These are phyloP conservation scores for Penicillium brevicompactum DNA, from an alignment of 2,329 filamentous ascomycete genomes.

Conservation along the genomic window DNA sequence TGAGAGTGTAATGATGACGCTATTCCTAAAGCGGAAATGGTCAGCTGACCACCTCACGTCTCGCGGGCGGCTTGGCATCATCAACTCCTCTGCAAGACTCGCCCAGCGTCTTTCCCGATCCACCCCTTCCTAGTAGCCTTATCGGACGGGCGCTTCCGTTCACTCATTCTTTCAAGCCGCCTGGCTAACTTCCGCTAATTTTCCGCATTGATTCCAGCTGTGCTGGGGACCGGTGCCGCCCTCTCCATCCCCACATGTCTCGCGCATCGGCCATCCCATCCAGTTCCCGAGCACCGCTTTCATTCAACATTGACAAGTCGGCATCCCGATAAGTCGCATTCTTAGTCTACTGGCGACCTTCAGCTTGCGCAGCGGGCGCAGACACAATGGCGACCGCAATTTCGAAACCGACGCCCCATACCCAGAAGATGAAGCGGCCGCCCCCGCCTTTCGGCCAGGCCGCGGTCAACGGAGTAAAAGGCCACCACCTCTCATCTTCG, in stretches of 20 bases:
- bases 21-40: slow-evolving; percentile 13
- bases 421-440: slow-evolving; percentile 68
- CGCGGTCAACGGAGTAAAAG: slow-evolving; percentile 58
- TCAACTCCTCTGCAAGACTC: slow-evolving; percentile 36
- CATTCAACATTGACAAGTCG: slow-evolving; percentile 28
- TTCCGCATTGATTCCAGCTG: slow-evolving; percentile 26
- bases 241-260: slow-evolving; percentile 49
- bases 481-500: slow-evolving; percentile 63
- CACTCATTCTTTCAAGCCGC: slow-evolving; percentile 23
- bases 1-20: not conserved
- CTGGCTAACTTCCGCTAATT: slow-evolving; percentile 20
- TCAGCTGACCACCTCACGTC: slow-evolving; percentile 36
- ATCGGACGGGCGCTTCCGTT: slow-evolving; percentile 28
- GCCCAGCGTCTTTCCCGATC: slow-evolving; percentile 23
- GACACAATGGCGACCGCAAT: slow-evolving; percentile 48
- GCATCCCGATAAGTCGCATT: slow-evolving; percentile 30
- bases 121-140: slow-evolving; percentile 25
- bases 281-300: slow-evolving; percentile 36
- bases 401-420: slow-evolving; percentile 46
- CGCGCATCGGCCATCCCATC: slow-evolving; percentile 45
- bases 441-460: slow-evolving; percentile 67
- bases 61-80: slow-evolving; percentile 42
- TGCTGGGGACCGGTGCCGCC: slow-evolving; percentile 33
- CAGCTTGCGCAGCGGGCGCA: slow-evolving; percentile 22
- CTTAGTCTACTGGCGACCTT: slow-evolving; percentile 15